These are phyloP conservation scores for Cercospora sojina DNA, from an alignment of 2,329 filamentous ascomycete genomes.

Conservation along the genomic window DNA sequence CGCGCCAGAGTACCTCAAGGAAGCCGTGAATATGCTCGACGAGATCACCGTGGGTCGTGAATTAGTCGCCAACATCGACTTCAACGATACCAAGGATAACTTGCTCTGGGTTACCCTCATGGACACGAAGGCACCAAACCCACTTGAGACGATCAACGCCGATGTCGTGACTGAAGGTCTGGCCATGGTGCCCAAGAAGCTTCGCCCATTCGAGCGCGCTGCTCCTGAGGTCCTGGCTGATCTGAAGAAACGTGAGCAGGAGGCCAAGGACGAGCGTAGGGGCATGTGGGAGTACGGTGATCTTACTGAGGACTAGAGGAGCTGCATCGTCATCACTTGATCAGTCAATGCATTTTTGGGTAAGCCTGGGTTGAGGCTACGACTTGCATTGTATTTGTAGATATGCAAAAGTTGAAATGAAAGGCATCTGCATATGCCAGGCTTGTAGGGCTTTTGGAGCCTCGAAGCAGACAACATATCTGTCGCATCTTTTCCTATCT, in stretches of 20 bases:
- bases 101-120: constrained; percentile 80
- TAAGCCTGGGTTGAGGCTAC: background rate
- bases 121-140: constrained; percentile 63
- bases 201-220: constrained; percentile 85
- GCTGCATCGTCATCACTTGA: background rate
- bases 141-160: constrained; percentile 82
- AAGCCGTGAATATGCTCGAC: constrained; percentile 73
- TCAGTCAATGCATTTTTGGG: background rate
- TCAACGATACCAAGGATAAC: constrained; percentile 72
- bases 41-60: constrained; percentile 69
- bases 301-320: constrained; percentile 70
- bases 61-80: constrained; percentile 89
- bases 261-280: constrained; percentile 74
- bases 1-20: constrained; percentile 75
- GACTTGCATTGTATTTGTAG: constrained; percentile 1
- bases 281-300: constrained; percentile 99
- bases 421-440: background rate
- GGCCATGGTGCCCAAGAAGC: constrained; percentile 87
- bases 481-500: background rate
- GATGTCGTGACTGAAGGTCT: constrained; percentile 80
- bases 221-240: constrained; percentile 70
- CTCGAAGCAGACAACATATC: background rate
- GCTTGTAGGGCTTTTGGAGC: background rate
- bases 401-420: background rate
- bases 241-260: constrained; percentile 69